phyloP scores from a whole-genome alignment of 768 basidiomycete genomes.

The Phaffia tasmanica region DNA sequence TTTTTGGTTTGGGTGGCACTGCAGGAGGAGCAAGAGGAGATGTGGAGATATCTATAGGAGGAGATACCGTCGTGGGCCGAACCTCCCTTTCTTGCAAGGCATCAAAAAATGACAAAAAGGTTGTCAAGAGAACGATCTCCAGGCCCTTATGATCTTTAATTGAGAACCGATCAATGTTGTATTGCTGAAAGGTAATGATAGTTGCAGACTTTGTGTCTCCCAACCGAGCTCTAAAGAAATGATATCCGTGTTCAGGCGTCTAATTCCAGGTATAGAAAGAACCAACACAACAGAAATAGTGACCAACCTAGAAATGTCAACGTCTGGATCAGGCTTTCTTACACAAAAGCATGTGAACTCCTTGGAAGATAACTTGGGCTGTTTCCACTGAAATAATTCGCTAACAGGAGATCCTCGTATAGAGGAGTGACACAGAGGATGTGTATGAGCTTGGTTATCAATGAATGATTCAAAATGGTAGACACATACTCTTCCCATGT shows the following conservation, averaged over 20 bases:
- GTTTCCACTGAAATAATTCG: slow-evolving; percentile 17
- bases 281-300: not conserved
- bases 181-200: slow-evolving; percentile 4
- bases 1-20: slow-evolving; percentile 13
- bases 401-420: not conserved
- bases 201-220: not conserved
- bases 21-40: slow-evolving; percentile 7
- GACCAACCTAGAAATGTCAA: slow-evolving; percentile 15
- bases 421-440: too few relatives aligned
- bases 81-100: not conserved
- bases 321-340: slow-evolving; percentile 6
- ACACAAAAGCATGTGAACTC: slow-evolving; percentile 18
- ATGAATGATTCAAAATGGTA: not conserved
- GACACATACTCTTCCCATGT: slow-evolving; percentile 2
- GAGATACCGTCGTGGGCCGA: not conserved
- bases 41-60: not conserved
- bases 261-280: too few relatives aligned
- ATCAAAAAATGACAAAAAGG: slow-evolving; percentile 15
- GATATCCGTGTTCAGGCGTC: too few relatives aligned
- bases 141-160: slow-evolving; percentile 22
- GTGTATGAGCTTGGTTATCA: too few relatives aligned
- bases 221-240: not conserved
- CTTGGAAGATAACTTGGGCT: slow-evolving; percentile 4
- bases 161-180: slow-evolving; percentile 19
- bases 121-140: slow-evolving; percentile 10